Conservation (phyloP, 306 rosid species). For the Albizia julibrissin region DNA sequence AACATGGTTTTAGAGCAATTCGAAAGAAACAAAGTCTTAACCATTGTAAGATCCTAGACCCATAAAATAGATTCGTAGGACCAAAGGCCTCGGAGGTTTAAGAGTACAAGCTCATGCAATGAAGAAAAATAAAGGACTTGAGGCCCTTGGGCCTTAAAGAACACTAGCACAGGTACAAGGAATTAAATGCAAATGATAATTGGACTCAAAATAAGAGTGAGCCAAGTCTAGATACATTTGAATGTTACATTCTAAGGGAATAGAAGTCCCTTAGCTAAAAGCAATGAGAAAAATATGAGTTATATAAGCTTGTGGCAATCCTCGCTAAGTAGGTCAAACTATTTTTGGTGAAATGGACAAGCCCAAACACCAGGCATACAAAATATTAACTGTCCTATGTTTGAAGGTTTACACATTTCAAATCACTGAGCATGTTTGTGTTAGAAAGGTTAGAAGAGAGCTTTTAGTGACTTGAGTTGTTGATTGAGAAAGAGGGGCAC, state of each 20-base stretch:
- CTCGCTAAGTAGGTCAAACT: too few species aligned
- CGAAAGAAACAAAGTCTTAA: neutral
- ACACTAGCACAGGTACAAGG: neutral
- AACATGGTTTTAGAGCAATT: neutral
- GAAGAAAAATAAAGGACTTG: neutral
- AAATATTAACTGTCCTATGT: too few species aligned
- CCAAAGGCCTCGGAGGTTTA: neutral
- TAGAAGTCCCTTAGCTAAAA: neutral
- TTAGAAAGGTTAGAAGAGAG: neutral
- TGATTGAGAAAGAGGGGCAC: neutral
- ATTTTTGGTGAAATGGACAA: neutral
- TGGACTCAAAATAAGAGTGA: neutral
- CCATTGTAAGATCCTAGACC: neutral
- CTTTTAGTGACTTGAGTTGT: neutral
- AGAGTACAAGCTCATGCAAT: neutral
- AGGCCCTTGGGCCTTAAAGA: neutral
- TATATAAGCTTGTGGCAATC: too few species aligned
- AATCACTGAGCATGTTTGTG: neutral
- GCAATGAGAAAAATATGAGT: neutral
- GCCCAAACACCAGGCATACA: neutral
- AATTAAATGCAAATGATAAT: neutral
- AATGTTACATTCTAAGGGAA: neutral
- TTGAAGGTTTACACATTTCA: neutral
- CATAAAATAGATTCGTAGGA: neutral
- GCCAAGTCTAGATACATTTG: neutral